A percentile compares a stretch with the other conserved stretches of the same genome.
Conservation (phyloP, 805 yeast species). For the Wickerhamiella sorbophila region DNA sequence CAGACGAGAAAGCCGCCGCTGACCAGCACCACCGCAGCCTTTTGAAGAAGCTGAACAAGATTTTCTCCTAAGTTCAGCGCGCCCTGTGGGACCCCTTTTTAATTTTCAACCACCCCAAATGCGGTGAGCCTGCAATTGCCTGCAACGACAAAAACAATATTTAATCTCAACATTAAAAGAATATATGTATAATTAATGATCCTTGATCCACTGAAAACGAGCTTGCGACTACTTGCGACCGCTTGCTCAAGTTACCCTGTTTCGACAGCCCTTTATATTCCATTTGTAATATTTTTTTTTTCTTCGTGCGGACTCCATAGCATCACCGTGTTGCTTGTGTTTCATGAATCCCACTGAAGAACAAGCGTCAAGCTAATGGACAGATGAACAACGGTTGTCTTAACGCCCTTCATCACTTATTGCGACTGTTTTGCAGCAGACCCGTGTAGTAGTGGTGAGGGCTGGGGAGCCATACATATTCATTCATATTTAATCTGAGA, state of each 20-base stretch:
- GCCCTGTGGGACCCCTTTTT: not conserved
- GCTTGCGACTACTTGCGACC: too few relatives aligned
- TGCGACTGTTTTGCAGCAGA: constrained; percentile 12
- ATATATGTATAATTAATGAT: too few relatives aligned
- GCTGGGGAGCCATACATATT: constrained; percentile 21
- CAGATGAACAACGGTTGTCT: constrained; percentile 18
- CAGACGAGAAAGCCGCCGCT: not conserved
- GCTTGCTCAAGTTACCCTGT: too few relatives aligned
- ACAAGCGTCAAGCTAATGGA: constrained; percentile 21
- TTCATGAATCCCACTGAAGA: constrained; percentile 13
- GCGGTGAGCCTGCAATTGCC: too few relatives aligned
- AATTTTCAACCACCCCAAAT: too few relatives aligned
- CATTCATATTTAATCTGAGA: not conserved
- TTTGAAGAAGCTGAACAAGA: not conserved
- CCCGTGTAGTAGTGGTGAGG: constrained; percentile 17
- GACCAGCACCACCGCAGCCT: not conserved
- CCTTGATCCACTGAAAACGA: too few relatives aligned
- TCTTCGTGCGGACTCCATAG: constrained; percentile 20
- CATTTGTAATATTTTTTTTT: constrained; percentile 1
- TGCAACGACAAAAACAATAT: too few relatives aligned
- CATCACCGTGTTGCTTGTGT: constrained; percentile 20
- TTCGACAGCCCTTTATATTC: too few relatives aligned
- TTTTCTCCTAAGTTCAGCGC: not conserved
- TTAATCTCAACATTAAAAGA: too few relatives aligned
- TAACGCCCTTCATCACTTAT: constrained; percentile 19